Evolutionary conservation across 169 alveolate species (phyloP), one percentile per base, ranked within the genome.

Genomic region (Cryptosporidium bovis): DNA sequence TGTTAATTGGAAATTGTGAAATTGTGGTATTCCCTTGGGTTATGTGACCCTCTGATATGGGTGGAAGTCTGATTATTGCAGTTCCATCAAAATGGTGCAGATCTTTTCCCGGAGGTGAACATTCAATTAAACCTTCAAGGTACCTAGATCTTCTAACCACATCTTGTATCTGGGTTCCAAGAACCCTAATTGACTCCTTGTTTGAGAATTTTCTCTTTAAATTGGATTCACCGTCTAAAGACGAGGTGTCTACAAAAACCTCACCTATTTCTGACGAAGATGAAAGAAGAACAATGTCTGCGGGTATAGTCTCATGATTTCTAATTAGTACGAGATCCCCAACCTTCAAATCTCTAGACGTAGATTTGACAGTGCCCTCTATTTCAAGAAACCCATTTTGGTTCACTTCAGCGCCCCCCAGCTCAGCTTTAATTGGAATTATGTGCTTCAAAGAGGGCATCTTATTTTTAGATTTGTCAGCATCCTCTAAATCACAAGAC

Each of bases 221-320:
- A 69, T 94, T 94, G 15, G 96, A 93, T 90, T 94, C 97, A 8
- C 97, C 97, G 91, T 94, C 97, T 51, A 94, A 90, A 68, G 94
- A 93, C 64, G 93, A 93, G 40, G 97, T 95, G 64, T 94, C 96
- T 20, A 94, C 90, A 66, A 90, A 93, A 65, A 93, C 93, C 24
- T 90, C 69, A 16, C 95, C 95, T 40, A 27, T 8, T 34, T 83
- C 91, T 13, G 90, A 82, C 24, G 87, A 90, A n/a, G 91, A 33
- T 64, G 85, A 69, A 20, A 94, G 69, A 7, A 93, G 71, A n/a
- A 95, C 77, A 33, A 94, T 66, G 84, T 96, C 98, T 10, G 97
- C 97, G 8, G 98, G 98, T 8, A 94, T 92, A 65, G 95, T 90
- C 82, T 96, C 91, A 69, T 95, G 94, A 48, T 95, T 93, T 20